Evolutionary conservation across 177 flowering plant genomes (phyloP), one percentile per base, ranked within the genome.

Genomic region (Vitis hybrid): DNA sequence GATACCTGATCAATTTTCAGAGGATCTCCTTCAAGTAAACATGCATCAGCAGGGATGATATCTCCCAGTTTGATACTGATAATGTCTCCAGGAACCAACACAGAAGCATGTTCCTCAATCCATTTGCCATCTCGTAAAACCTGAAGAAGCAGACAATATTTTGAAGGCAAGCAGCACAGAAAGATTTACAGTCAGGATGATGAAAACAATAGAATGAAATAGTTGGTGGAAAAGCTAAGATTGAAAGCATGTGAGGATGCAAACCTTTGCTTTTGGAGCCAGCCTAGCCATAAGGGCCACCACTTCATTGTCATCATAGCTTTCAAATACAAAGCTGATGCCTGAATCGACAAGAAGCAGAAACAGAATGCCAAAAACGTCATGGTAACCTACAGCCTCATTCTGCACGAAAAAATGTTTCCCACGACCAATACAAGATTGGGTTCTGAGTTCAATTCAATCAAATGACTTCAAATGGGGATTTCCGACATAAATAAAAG

Each of bases 31-130:
- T 75, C 78, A 18, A 75, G 72, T 7, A 78, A 62, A 18, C 81
- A 74, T 29, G 81, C 81, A 72, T 78, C 81, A 50, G 81, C 81
- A 57, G 78, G 78, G n/a, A 78, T 70, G 31, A 78, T 78, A 56
- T 78, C 78, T 11, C 78, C 81, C 10, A 78, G 68, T 51, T 78
- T 78, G 59, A 78, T 75, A 45, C 76, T 75, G 21, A 75, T 59
- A 8, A 78, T 72, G 33, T 78, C 81, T 56, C 81, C 81, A 15
- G 81, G 81, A 56, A 78, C 81, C 72, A 78, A 67, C 13, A 69
- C 51, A 16, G 76, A 31, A 49, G 81, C 81, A 60, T 78, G 76
- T 62, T 69, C 66, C 73, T 78, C 81, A 51, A 62, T 72, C 81
- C 81, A 78, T 22, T 45, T 66, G n/a, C 81, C 81, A 66, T 78